Percentiles rank a stretch among this genome's conserved stretches.
Conservation (phyloP, 2,329 filamentous ascomycete species). For the Orbilia blumenaviensis region DNA sequence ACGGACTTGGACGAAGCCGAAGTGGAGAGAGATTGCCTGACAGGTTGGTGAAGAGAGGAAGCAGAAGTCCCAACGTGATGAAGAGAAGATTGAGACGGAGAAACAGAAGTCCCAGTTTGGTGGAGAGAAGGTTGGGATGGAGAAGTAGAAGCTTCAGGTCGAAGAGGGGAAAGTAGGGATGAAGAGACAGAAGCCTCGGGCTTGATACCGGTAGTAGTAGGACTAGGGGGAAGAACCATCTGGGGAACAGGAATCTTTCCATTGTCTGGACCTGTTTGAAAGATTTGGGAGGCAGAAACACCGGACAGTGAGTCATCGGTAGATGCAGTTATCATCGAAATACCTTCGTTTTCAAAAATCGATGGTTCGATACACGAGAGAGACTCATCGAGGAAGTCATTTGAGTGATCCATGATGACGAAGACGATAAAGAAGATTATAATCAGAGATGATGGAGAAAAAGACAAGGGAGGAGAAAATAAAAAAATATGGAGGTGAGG, state of each 20-base stretch:
- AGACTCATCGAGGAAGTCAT: neutral
- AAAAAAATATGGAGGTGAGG: neutral
- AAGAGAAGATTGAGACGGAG: neutral
- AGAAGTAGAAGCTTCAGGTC: neutral
- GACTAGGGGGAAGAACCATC: slow-evolving; percentile 5
- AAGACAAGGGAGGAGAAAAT: neutral
- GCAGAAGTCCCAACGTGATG: no score
- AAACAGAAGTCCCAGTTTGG: neutral
- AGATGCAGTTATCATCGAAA: neutral
- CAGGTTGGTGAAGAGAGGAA: neutral
- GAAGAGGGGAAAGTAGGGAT: neutral
- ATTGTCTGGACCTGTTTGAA: neutral
- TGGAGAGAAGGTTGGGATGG: neutral
- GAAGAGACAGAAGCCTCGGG: neutral
- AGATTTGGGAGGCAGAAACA: neutral
- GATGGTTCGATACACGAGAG: neutral
- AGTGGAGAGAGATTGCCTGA: neutral
- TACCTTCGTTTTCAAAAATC: neutral
- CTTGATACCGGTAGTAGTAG: slow-evolving; percentile 14
- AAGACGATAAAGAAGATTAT: neutral
- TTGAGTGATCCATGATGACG: slow-evolving; percentile 10
- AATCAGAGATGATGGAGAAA: neutral
- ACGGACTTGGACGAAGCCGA: neutral
- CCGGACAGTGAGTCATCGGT: neutral
- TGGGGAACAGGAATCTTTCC: slow-evolving; percentile 10